Conservation (phyloP, 345 rosid species). For the Aquilaria sinensis region DNA sequence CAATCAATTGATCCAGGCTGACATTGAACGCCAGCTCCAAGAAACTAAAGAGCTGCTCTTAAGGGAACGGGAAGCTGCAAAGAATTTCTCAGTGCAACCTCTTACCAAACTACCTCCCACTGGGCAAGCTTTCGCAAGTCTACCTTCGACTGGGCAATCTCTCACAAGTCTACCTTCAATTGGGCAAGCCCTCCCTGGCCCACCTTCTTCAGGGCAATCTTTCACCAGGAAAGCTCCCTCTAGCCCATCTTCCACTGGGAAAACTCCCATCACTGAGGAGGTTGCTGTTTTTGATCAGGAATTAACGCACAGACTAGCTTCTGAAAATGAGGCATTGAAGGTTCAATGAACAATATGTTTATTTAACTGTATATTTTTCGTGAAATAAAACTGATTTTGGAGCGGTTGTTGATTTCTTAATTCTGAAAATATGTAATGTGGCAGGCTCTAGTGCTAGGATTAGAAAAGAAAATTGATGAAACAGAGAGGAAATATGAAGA, state of each 20-base stretch:
- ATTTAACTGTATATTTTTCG: background rate
- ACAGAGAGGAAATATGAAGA: conserved; percentile 81
- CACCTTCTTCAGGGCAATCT: too few relatives aligned
- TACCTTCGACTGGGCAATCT: too few relatives aligned
- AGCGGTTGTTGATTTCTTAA: conserved; percentile 3
- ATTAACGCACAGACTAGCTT: conserved; percentile 46
- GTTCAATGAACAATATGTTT: conserved; percentile 24
- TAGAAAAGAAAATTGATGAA: conserved; percentile 77
- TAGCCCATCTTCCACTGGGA: conserved; percentile 16
- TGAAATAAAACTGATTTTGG: too few relatives aligned
- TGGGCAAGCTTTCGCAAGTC: too few relatives aligned
- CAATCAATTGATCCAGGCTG: conserved; percentile 42
- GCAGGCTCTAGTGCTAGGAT: conserved; percentile 57
- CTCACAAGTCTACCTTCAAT: too few relatives aligned
- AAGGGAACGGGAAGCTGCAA: conserved; percentile 32
- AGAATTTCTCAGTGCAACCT: background rate
- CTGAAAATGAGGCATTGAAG: conserved; percentile 89
- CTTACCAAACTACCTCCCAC: too few relatives aligned
- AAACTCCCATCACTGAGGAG: conserved; percentile 47
- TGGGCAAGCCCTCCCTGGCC: too few relatives aligned
- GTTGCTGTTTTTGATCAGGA: conserved; percentile 57
- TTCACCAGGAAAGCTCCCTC: too few relatives aligned
- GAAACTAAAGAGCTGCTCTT: conserved; percentile 54
- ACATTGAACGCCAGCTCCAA: conserved; percentile 59
- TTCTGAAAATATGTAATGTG: conserved; percentile 4